Percentiles rank a stretch among this genome's conserved stretches.
These are phyloP conservation scores for Hanseniaspora mollemarum DNA, from an alignment of 805 yeast species.

Conservation along the genomic window DNA sequence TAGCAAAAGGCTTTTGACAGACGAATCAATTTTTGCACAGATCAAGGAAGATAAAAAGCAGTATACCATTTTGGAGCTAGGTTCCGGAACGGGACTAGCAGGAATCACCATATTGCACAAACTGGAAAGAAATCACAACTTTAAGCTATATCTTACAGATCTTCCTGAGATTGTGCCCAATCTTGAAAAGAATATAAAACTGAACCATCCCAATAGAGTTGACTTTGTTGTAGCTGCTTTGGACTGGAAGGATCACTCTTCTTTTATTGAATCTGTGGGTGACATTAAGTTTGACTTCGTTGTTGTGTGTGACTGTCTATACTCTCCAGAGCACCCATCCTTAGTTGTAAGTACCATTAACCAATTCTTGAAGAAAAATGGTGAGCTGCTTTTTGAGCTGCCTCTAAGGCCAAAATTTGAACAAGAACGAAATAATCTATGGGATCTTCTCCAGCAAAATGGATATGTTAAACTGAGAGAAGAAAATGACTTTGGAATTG, in stretches of 20 bases:
- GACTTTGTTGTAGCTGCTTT: conserved; percentile 38
- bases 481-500: conserved; percentile 53
- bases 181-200: conserved; percentile 42
- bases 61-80: conserved; percentile 54
- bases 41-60: conserved; percentile 11
- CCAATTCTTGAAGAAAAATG: conserved; percentile 34
- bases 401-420: conserved; percentile 64
- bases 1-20: conserved; percentile 39
- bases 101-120: conserved; percentile 52
- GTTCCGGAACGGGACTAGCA: conserved; percentile 87
- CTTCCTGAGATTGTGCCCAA: conserved; percentile 67
- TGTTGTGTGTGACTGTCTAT: conserved; percentile 78
- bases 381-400: conserved; percentile 51
- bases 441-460: conserved; percentile 39
- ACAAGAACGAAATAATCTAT: conserved; percentile 49
- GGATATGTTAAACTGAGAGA: conserved; percentile 27
- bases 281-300: conserved; percentile 42
- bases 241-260: conserved; percentile 67
- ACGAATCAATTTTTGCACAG: conserved; percentile 14
- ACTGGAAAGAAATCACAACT: conserved; percentile 20
- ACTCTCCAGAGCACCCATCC: conserved; percentile 68
- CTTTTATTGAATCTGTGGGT: conserved; percentile 28
- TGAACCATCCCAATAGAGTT: conserved; percentile 20
- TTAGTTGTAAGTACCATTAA: conserved; percentile 55
- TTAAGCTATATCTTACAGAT: conserved; percentile 55